Evolutionary conservation across 2,329 filamentous ascomycete species (phyloP).

Genomic region (Alternaria sp.): DNA sequence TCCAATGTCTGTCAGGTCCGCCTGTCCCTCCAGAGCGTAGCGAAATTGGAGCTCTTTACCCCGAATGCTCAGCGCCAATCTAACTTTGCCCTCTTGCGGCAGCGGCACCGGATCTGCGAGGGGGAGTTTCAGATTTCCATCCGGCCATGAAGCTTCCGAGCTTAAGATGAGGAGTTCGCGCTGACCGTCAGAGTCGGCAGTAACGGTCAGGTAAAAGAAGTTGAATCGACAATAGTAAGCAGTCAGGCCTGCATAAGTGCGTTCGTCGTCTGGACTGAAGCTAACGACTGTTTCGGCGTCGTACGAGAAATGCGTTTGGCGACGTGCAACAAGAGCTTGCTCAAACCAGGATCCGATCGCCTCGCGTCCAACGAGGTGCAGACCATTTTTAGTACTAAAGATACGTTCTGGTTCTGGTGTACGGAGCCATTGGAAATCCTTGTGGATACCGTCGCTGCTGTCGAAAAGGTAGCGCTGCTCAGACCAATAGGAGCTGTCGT

Average conservation of each 20-base stretch:
- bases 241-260: conserved; percentile 68
- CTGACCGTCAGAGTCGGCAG: conserved; percentile 64
- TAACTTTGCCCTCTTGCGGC: conserved; percentile 65
- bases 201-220: conserved; percentile 71
- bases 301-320: conserved; percentile 68
- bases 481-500: conserved; percentile 50
- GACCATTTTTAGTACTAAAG: conserved; percentile 56
- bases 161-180: conserved; percentile 67
- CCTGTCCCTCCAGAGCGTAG: conserved; percentile 61
- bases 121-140: conserved; percentile 58
- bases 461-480: conserved; percentile 59
- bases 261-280: conserved; percentile 66
- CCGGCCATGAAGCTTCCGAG: conserved; percentile 66
- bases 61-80: conserved; percentile 61
- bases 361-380: conserved; percentile 65
- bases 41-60: conserved; percentile 65
- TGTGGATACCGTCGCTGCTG: conserved; percentile 57
- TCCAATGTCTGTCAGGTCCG: conserved; percentile 60
- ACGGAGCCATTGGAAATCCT: conserved; percentile 66
- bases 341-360: conserved; percentile 59
- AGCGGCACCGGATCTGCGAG: conserved; percentile 58
- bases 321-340: conserved; percentile 63
- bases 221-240: conserved; percentile 72
- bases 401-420: conserved; percentile 60
- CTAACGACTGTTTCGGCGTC: conserved; percentile 66